phyloP scores from a whole-genome alignment of 495 filamentous ascomycete genomes.

The Aspergillus asperescens region DNA sequence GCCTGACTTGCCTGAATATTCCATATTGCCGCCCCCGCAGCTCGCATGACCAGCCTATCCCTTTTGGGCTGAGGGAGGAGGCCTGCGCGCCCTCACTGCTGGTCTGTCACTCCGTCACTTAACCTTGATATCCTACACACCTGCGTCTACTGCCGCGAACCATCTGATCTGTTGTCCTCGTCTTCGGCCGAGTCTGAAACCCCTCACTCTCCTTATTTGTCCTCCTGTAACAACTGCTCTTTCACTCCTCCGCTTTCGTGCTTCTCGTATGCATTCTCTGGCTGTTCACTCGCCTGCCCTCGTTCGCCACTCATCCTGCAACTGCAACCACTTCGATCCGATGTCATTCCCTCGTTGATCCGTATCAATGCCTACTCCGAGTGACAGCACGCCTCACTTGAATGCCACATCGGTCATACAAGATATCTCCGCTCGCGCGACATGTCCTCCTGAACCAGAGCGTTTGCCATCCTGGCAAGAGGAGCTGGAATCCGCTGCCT shows the following conservation, averaged over 20 bases:
- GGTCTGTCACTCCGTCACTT: conserved; percentile 1
- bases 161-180: conserved; percentile 1
- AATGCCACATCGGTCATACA: conserved; percentile 43
- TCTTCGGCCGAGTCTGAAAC: conserved; percentile 11
- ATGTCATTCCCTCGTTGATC: conserved; percentile 39
- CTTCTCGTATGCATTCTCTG: conserved; percentile 11
- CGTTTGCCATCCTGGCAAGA: conserved; percentile 40
- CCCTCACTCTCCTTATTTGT: conserved; percentile 11
- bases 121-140: not conserved
- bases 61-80: conserved; percentile 20
- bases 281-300: conserved; percentile 3
- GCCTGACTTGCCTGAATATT: too few species aligned
- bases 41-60: conserved; percentile 38
- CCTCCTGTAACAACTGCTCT: conserved; percentile 1
- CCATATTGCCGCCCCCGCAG: conserved; percentile 42
- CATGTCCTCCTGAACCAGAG: conserved; percentile 55
- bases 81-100: not conserved
- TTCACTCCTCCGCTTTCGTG: conserved; percentile 5
- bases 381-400: conserved; percentile 42
- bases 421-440: conserved; percentile 46
- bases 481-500: conserved; percentile 23
- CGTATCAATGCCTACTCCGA: conserved; percentile 57
- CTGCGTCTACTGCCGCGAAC: conserved; percentile 12
- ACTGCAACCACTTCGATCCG: conserved; percentile 26
- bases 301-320: conserved; percentile 10